Base-by-base conservation (phyloP, 192 early-diverging fungal species). In the Coemansia sp. region DNA sequence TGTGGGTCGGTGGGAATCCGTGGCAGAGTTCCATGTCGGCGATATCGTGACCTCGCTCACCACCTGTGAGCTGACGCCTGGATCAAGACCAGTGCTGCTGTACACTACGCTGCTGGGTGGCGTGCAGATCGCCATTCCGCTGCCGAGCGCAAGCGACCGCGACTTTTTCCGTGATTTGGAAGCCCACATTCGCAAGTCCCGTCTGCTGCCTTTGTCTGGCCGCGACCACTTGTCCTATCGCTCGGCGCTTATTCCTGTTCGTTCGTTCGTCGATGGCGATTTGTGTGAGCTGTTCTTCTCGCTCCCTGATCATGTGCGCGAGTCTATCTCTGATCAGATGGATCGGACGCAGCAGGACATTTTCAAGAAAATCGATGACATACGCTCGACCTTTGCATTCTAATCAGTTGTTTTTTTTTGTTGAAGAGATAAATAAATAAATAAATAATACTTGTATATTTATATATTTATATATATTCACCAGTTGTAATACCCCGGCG, bases 81-180 rank as follows among this genome's bases (percentile, higher is more conserved):
- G 90, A 45, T 90, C 88, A 1, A 86, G 95, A n/a, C 89, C 90
- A 27, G 75, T 94, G 17, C 63, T 98, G 23, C 39, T 95, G n/a
- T 94, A 92, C 54, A 88, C 93, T 0, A 88, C 90, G 0, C 65
- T 99, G 25, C 65, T 93, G 18, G 97, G 97, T 3, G 65, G 83
- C 8, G 79, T 99, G 57, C 89, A 90, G 21, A 83, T 86, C 19
- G 82, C 93, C 37, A 83, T 97, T 30, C 93, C 95, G 4, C 89
- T 98, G 63, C 72, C 85, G 8, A 85, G 89, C 15, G 88, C 90
- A 56, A 88, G 91, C 57, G 96, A 98, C 64, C 83, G 90, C 21
- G 93, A 94, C 26, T 93, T 96, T 63, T 91, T 98, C 82, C 87
- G 87, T 69, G 80, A 84, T 2, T 78, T 99, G 19, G 97, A 99